Evolutionary conservation across 305 asterid genomes (phyloP), one percentile per base, ranked within the genome.

Genomic region (Fraxinus sp.): DNA sequence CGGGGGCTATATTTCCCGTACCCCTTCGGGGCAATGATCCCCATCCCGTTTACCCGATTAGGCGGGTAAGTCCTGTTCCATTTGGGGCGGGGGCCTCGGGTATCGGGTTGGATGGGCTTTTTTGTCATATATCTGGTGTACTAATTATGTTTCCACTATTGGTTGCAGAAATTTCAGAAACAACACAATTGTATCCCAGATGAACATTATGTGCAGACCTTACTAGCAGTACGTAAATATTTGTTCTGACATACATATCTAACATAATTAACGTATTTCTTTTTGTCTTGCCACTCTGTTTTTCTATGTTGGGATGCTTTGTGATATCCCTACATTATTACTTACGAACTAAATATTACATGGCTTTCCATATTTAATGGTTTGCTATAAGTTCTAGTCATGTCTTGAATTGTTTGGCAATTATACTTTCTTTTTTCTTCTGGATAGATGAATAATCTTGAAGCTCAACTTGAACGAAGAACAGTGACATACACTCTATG

Each of bases 181-280:
- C 98, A 93, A 91, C 98, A 94, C 87, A 89, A 97, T 88, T 94
- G 98, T 84, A 93, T 97, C 85, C 99, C 99, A 0, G 99, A 97
- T 89, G 99, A 97, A 89, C 98, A 97, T 86, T 97, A 94, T 80
- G 95, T 94, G 83, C 98, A 86, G 89, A 94, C 98, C 75, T 90
- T 97, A 78, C 93, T 97, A 64, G 94, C 97, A 22, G 98, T 97
- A 88, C 83, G 97, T 82, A 80, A 79, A 37, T 73, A 74, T 79
- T 1, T 62, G 35, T 41, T 78, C 44, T 80, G 18, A 59, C 73
- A 0, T 28, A 70, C 18, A 30, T 32, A 70, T 73, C 20, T 62
- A 5, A 39, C 26, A 82, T 80, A 78, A 46, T 52, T 66, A 64
- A 33, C 62, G 35, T 22, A 72, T 36, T 35, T 55, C 26, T n/a